phyloP scores from a whole-genome alignment of 1,284 basidiomycete species.

The Pterula multifida region DNA sequence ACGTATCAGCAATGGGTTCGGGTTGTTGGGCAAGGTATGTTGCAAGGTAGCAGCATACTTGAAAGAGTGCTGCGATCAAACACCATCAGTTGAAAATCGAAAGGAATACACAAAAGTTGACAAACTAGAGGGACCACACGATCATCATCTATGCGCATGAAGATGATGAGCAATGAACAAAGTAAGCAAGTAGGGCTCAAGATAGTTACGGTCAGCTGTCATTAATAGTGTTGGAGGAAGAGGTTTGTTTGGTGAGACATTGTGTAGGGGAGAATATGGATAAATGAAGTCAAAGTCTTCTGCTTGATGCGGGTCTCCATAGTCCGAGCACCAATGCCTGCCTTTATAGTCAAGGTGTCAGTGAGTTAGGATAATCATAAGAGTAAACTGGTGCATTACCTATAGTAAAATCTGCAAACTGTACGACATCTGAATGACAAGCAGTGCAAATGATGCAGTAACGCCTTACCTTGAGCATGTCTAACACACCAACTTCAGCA shows the following conservation, averaged over 20 bases:
- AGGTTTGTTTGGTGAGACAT: constrained; percentile 45
- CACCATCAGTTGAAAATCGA: background rate
- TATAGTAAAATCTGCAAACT: constrained; percentile 73
- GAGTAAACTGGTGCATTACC: constrained; percentile 22
- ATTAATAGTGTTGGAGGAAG: constrained; percentile 60
- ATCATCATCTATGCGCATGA: constrained; percentile 53
- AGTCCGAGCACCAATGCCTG: constrained; percentile 72
- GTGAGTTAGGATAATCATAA: constrained; percentile 5
- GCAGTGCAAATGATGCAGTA: background rate
- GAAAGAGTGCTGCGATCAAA: constrained; percentile 57
- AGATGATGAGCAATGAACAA: background rate
- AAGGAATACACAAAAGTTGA: background rate
- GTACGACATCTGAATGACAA: no score
- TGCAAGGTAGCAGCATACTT: constrained; percentile 70
- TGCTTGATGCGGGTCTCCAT: constrained; percentile 66
- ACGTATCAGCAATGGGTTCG: constrained; percentile 59
- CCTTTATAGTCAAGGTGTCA: no score
- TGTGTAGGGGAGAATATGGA: constrained; percentile 70
- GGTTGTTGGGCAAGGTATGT: constrained; percentile 47
- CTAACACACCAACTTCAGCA: constrained; percentile 73
- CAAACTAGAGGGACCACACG: constrained; percentile 56
- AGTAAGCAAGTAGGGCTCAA: constrained; percentile 2
- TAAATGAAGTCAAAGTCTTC: constrained; percentile 77
- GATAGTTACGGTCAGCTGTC: constrained; percentile 63
- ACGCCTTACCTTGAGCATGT: constrained; percentile 57